Conservation (phyloP, 208 protist species). For the Trypanosoma theileri region DNA sequence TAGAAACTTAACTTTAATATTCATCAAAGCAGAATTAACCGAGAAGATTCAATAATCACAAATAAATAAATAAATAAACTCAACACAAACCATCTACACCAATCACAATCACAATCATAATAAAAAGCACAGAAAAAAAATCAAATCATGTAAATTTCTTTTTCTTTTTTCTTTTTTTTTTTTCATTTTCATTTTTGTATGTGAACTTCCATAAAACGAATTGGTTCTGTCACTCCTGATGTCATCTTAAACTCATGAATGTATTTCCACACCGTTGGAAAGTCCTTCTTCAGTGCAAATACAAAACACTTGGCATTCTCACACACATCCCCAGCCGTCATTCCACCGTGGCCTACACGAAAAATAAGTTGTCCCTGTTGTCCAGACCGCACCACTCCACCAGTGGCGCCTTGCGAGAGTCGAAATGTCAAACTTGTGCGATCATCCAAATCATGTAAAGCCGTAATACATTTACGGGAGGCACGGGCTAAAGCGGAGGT, state of each 20-base stretch:
- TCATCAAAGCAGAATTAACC: too few relatives aligned
- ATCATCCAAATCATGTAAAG: conserved; percentile 63
- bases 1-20: too few relatives aligned
- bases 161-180: not conserved
- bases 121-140: too few relatives aligned
- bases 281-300: conserved; percentile 71
- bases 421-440: conserved; percentile 53
- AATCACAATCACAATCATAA: too few relatives aligned
- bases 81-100: too few relatives aligned
- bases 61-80: too few relatives aligned
- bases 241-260: conserved; percentile 81
- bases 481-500: not conserved
- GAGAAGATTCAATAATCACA: too few relatives aligned
- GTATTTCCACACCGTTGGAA: conserved; percentile 78
- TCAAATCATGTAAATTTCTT: conserved; percentile 6
- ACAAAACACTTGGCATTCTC: conserved; percentile 85
- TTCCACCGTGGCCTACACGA: conserved; percentile 80
- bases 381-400: conserved; percentile 36
- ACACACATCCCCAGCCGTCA: conserved; percentile 83
- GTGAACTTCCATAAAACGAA: conserved; percentile 88
- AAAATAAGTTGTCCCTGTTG: conserved; percentile 56
- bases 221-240: conserved; percentile 69
- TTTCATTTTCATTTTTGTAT: conserved; percentile 48
- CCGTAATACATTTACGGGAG: conserved; percentile 44
- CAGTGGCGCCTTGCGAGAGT: conserved; percentile 61